Conservation (phyloP, 495 filamentous ascomycete genomes). For the Chaetomium tenue region DNA sequence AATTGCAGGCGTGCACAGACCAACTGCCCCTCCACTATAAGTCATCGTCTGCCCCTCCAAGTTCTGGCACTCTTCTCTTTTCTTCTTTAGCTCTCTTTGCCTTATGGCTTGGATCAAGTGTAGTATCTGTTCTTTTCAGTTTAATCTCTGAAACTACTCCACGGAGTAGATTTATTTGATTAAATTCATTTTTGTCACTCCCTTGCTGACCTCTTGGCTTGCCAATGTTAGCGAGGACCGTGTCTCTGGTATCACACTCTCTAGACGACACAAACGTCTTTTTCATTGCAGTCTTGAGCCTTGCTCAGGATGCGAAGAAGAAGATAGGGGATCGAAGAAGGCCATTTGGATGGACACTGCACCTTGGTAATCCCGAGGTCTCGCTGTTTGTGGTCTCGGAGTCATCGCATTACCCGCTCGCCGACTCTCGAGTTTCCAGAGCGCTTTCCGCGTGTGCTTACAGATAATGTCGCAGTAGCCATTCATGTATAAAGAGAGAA, state of each 20-base stretch:
- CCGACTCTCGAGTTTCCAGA: no score
- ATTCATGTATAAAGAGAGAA: no score
- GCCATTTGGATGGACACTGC: not conserved
- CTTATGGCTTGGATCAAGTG: constrained; percentile 96
- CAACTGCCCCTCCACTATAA: constrained; percentile 27
- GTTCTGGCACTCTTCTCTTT: constrained; percentile 38
- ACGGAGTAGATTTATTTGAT: constrained; percentile 70
- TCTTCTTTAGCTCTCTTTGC: constrained; percentile 46
- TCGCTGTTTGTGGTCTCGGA: no score
- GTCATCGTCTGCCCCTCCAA: constrained; percentile 20
- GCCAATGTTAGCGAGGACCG: constrained; percentile 32
- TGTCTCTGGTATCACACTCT: constrained; percentile 41
- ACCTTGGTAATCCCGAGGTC: no score
- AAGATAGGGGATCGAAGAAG: not conserved
- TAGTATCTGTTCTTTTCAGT: constrained; percentile 99
- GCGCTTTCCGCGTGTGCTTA: no score
- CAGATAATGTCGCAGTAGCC: no score
- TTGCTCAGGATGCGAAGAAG: constrained; percentile 35
- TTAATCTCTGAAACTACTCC: constrained; percentile 73
- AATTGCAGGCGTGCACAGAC: constrained; percentile 32
- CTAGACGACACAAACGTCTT: constrained; percentile 35
- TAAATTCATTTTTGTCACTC: constrained; percentile 72
- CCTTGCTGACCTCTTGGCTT: constrained; percentile 51
- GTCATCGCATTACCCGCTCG: no score
- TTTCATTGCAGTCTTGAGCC: constrained; percentile 35